These are phyloP conservation scores for Blastomyces gilchristii DNA, from an alignment of 2,329 filamentous ascomycete genomes.

Conservation along the genomic window DNA sequence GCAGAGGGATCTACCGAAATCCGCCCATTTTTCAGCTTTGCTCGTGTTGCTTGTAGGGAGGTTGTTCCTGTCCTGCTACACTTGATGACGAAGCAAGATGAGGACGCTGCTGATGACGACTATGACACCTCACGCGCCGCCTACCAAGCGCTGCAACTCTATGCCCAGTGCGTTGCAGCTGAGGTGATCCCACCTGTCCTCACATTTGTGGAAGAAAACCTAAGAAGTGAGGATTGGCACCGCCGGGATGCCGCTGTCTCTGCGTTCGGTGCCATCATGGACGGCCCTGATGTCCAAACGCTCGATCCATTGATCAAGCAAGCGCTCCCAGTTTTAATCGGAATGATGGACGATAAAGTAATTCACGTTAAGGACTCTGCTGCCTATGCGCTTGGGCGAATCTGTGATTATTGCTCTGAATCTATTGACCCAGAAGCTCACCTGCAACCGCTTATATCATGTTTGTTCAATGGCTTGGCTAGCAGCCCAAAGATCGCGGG, in stretches of 20 bases:
- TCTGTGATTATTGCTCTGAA: slow-evolving; percentile 86
- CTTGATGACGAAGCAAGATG: slow-evolving; percentile 91
- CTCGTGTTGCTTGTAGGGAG: slow-evolving; percentile 81
- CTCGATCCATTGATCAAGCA: slow-evolving; percentile 93
- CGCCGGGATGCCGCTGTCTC: slow-evolving; percentile 90
- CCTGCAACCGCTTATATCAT: slow-evolving; percentile 72
- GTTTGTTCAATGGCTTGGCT: slow-evolving; percentile 79
- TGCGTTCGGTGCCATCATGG: slow-evolving; percentile 97
- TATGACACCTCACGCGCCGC: slow-evolving; percentile 93
- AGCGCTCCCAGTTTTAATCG: slow-evolving; percentile 80
- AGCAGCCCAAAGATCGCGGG: slow-evolving; percentile 94
- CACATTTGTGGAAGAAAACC: slow-evolving; percentile 80
- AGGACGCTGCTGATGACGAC: slow-evolving; percentile 92
- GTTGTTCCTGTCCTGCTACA: slow-evolving; percentile 85
- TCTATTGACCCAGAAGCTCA: slow-evolving; percentile 79
- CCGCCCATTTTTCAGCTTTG: slow-evolving; percentile 92
- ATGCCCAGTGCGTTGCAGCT: slow-evolving; percentile 79
- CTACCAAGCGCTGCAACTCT: slow-evolving; percentile 93
- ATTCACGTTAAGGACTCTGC: slow-evolving; percentile 92
- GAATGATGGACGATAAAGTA: slow-evolving; percentile 81
- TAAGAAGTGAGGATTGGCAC: slow-evolving; percentile 89
- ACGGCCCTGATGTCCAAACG: slow-evolving; percentile 86
- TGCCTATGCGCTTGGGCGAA: slow-evolving; percentile 88
- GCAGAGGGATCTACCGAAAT: slow-evolving; percentile 70
- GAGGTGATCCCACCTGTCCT: slow-evolving; percentile 80